phyloP scores from a whole-genome alignment of 495 filamentous ascomycete genomes.

The Halenospora varia region DNA sequence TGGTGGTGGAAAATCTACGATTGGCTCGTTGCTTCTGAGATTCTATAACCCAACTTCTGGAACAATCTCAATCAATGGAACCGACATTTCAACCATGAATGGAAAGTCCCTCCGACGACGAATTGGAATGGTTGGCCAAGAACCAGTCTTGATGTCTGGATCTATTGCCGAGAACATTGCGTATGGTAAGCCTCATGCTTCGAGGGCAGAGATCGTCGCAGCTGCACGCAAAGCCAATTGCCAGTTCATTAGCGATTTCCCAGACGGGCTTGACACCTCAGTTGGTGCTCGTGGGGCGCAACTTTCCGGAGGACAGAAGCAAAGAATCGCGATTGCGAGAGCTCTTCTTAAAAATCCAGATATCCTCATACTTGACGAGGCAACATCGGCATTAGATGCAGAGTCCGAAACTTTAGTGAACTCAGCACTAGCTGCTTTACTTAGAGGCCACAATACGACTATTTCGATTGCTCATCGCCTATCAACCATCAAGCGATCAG shows the following conservation, averaged over 20 bases:
- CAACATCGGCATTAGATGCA: conserved; percentile 90
- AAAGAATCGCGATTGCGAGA: conserved; percentile 93
- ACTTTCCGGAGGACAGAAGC: conserved; percentile 94
- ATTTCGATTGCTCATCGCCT: conserved; percentile 95
- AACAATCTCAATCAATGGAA: conserved; percentile 76
- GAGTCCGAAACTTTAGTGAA: conserved; percentile 97
- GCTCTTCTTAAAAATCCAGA: conserved; percentile 94
- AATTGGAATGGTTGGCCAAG: conserved; percentile 92
- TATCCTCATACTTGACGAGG: conserved; percentile 94
- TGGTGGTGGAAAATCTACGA: conserved; percentile 93
- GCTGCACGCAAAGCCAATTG: conserved; percentile 96
- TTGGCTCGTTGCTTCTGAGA: conserved; percentile 79
- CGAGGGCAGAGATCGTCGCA: conserved; percentile 72
- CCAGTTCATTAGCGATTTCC: conserved; percentile 93
- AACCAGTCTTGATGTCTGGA: conserved; percentile 93
- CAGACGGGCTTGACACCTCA: conserved; percentile 89
- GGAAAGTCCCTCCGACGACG: conserved; percentile 90
- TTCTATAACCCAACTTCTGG: conserved; percentile 85
- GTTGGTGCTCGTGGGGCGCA: conserved; percentile 92
- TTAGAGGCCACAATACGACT: conserved; percentile 84
- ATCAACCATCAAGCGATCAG: conserved; percentile 92
- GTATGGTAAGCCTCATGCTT: conserved; percentile 81
- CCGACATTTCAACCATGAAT: conserved; percentile 83
- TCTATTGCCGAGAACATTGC: conserved; percentile 96
- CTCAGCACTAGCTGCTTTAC: conserved; percentile 72